Conservation (phyloP, 2,329 filamentous ascomycete species). For the Colletotrichum graminicola region DNA sequence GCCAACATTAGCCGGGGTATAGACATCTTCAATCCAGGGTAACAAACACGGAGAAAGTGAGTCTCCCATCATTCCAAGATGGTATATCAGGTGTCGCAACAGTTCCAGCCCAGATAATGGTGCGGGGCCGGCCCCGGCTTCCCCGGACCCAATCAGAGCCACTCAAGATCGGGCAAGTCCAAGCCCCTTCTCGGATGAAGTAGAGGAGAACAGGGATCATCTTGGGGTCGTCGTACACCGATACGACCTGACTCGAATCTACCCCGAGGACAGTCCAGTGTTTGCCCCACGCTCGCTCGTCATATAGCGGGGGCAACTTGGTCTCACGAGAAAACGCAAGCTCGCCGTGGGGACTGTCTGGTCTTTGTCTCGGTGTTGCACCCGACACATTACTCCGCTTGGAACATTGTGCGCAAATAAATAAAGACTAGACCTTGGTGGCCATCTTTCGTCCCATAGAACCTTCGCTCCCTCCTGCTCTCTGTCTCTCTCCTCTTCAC, state of each 20-base stretch:
- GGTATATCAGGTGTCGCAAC: slow-evolving; percentile 29
- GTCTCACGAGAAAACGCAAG: slow-evolving; percentile 35
- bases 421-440: slow-evolving; percentile 26
- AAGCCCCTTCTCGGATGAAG: slow-evolving; percentile 17
- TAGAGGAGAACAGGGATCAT: slow-evolving; percentile 16
- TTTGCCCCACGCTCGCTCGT: slow-evolving; percentile 35
- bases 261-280: slow-evolving; percentile 28
- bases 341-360: slow-evolving; percentile 20
- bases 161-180: slow-evolving; percentile 11
- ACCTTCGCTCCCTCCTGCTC: neutral
- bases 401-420: slow-evolving; percentile 35
- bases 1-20: slow-evolving; percentile 19
- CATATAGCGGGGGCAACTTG: slow-evolving; percentile 35
- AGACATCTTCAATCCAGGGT: slow-evolving; percentile 31
- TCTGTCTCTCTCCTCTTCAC: neutral
- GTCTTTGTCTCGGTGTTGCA: slow-evolving; percentile 20
- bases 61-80: slow-evolving; percentile 8
- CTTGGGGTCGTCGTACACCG: slow-evolving; percentile 33
- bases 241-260: slow-evolving; percentile 38
- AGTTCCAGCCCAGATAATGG: neutral
- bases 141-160: slow-evolving; percentile 31
- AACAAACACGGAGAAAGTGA: slow-evolving; percentile 11
- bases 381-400: slow-evolving; percentile 25
- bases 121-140: slow-evolving; percentile 37
- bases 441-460: no score